Evolutionary conservation across 495 filamentous ascomycete species (phyloP).

Genomic region (Hypoxylon rickii): DNA sequence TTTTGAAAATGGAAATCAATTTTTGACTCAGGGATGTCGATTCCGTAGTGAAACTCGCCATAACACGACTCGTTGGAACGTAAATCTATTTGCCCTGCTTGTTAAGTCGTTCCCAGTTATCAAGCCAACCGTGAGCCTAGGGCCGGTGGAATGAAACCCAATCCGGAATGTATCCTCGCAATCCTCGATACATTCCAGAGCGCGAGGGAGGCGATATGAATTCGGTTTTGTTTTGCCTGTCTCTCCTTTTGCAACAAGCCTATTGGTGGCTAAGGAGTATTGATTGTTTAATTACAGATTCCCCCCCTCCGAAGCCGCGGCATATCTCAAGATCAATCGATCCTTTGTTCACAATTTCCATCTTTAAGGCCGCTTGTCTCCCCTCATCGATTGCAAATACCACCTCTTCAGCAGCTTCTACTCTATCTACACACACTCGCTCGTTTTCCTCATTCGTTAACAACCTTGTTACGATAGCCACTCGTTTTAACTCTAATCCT

Average conservation of each 20-base stretch:
- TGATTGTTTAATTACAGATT: constrained; percentile 40
- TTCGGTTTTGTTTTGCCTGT: constrained; percentile 34
- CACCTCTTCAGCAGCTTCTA: not conserved
- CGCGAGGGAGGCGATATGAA: constrained; percentile 29
- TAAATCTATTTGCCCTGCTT: constrained; percentile 9
- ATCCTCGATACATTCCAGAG: constrained; percentile 35
- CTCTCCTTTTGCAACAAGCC: constrained; percentile 10
- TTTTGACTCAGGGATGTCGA: constrained; percentile 28
- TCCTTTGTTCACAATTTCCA: constrained; percentile 21
- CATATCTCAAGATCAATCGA: no score
- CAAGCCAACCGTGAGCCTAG: not conserved
- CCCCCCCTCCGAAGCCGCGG: constrained; percentile 12
- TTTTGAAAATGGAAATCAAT: constrained; percentile 34
- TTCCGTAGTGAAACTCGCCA: constrained; percentile 15
- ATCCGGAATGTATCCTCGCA: constrained; percentile 1
- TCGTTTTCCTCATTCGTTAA: constrained; percentile 26
- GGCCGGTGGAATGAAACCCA: constrained; percentile 21
- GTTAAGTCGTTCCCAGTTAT: constrained; percentile 4
- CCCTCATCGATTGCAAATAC: not conserved
- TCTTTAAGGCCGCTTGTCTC: no score
- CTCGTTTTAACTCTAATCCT: constrained; percentile 12
- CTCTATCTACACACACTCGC: not conserved
- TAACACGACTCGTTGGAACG: no score
- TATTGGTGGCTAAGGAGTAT: constrained; percentile 28
- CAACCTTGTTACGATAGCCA: constrained; percentile 10